Percentiles rank a stretch among this genome's conserved stretches.
phyloP scores from a whole-genome alignment of 148 eudicot genomes.

The Gaultheria prostrata region DNA sequence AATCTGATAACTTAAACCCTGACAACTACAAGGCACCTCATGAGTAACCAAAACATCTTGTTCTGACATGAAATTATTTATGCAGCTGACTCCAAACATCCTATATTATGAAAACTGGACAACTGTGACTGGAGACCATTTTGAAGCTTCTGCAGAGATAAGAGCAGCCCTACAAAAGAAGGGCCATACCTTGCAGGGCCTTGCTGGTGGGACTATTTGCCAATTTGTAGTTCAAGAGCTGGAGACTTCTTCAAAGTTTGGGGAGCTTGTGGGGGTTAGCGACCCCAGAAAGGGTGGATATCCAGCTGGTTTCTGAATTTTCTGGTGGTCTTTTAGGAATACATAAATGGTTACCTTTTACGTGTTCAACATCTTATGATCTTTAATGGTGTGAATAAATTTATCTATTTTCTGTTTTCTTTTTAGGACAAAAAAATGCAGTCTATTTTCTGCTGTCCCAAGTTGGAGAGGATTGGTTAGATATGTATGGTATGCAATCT shows the following conservation, averaged over 20 bases:
- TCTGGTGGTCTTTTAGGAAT: neutral
- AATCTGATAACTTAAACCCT: neutral
- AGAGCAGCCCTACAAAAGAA: constrained; percentile 29
- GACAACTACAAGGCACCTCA: neutral
- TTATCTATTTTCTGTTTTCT: neutral
- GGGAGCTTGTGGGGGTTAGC: constrained; percentile 32
- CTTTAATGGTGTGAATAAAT: neutral
- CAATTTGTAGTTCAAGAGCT: constrained; percentile 34
- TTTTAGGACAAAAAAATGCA: neutral
- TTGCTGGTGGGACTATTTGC: constrained; percentile 38
- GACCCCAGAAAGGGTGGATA: constrained; percentile 51
- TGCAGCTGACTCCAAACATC: constrained; percentile 46
- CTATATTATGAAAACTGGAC: constrained; percentile 48
- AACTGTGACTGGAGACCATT: constrained; percentile 33
- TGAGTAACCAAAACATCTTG: neutral
- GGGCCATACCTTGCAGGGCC: constrained; percentile 34
- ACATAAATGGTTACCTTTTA: neutral
- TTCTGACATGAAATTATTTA: neutral
- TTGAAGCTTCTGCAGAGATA: constrained; percentile 31
- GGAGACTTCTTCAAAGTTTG: constrained; percentile 11
- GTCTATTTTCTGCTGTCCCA: neutral
- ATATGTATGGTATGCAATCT: neutral
- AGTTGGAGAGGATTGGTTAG: neutral
- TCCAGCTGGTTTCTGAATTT: constrained; percentile 38
- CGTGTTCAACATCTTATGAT: neutral